These are phyloP conservation scores for Penicillium sp. DNA, from an alignment of 2,329 filamentous ascomycete species.

Conservation along the genomic window DNA sequence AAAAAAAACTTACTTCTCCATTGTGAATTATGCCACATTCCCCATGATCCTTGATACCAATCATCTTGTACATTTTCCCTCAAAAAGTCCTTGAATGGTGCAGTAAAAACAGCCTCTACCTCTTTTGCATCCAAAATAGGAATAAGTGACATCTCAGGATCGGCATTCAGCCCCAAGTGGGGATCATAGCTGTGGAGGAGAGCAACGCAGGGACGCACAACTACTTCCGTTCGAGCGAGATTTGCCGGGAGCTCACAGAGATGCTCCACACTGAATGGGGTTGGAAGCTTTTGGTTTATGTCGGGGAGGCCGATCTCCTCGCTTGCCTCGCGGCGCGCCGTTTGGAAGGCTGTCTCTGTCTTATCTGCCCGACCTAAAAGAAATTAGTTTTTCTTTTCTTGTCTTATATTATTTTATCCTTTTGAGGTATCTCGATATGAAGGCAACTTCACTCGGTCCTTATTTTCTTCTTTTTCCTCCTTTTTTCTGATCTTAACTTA, in stretches of 20 bases:
- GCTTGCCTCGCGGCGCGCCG: slow-evolving; percentile 82
- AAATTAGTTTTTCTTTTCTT: neutral
- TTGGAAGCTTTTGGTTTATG: slow-evolving; percentile 67
- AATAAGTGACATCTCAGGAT: slow-evolving; percentile 68
- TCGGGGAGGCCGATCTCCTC: slow-evolving; percentile 87
- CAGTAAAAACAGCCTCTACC: slow-evolving; percentile 91
- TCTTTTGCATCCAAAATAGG: slow-evolving; percentile 83
- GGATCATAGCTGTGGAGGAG: slow-evolving; percentile 66
- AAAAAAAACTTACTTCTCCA: slow-evolving; percentile 59
- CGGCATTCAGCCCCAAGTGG: slow-evolving; percentile 41
- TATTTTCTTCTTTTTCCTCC: neutral
- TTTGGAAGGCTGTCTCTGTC: slow-evolving; percentile 65
- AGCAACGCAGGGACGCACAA: slow-evolving; percentile 73
- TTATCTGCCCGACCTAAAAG: slow-evolving; percentile 54
- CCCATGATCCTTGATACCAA: slow-evolving; percentile 87
- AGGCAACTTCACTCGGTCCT: neutral
- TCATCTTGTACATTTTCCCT: slow-evolving; percentile 44
- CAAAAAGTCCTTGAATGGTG: slow-evolving; percentile 82
- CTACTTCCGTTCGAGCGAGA: slow-evolving; percentile 69
- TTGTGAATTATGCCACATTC: slow-evolving; percentile 69
- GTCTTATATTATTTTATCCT: slow-evolving; percentile 7
- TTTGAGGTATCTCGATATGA: neutral
- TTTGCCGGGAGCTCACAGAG: slow-evolving; percentile 79
- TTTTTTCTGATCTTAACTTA: slow-evolving; percentile 48
- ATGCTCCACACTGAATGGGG: slow-evolving; percentile 80